Evolutionary conservation across 2,329 filamentous ascomycete species (phyloP).

Genomic region (Cladosporium sp.): DNA sequence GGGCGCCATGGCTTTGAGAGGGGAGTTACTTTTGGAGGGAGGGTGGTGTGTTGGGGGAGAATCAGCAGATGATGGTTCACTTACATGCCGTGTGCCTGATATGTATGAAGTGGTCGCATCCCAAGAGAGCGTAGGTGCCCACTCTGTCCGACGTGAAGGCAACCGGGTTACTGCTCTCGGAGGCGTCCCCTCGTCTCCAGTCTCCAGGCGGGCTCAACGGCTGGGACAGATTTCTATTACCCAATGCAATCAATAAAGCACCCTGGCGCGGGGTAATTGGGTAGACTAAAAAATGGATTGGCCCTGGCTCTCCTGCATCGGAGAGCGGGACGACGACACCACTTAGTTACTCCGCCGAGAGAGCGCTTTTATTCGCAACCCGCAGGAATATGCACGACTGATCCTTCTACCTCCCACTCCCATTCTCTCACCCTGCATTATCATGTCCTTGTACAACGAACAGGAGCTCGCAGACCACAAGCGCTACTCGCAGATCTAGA

Average conservation of each 20-base stretch:
- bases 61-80: not conserved
- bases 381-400: not conserved
- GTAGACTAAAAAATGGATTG: not conserved
- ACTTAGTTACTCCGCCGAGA: constrained; percentile 1
- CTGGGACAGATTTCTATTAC: not conserved
- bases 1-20: constrained; percentile 31
- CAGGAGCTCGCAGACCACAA: constrained; percentile 39
- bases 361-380: constrained; percentile 7
- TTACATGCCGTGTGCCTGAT: constrained; percentile 10
- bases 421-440: constrained; percentile 3
- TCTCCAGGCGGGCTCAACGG: not conserved
- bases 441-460: constrained; percentile 40
- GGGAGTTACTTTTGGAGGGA: not conserved
- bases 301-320: not conserved
- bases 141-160: constrained; percentile 5
- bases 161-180: constrained; percentile 5
- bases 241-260: not conserved
- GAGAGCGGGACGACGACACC: constrained; percentile 8
- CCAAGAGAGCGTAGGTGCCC: not conserved
- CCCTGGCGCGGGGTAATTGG: not conserved
- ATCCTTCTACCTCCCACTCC: constrained; percentile 3
- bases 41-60: constrained; percentile 15
- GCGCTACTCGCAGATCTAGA: constrained; percentile 30
- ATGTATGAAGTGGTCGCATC: constrained; percentile 1
- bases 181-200: not conserved